Evolutionary conservation across 2,329 filamentous ascomycete genomes (phyloP), one percentile per base, ranked within the genome.

Genomic region (Herpotrichia juniperi): DNA sequence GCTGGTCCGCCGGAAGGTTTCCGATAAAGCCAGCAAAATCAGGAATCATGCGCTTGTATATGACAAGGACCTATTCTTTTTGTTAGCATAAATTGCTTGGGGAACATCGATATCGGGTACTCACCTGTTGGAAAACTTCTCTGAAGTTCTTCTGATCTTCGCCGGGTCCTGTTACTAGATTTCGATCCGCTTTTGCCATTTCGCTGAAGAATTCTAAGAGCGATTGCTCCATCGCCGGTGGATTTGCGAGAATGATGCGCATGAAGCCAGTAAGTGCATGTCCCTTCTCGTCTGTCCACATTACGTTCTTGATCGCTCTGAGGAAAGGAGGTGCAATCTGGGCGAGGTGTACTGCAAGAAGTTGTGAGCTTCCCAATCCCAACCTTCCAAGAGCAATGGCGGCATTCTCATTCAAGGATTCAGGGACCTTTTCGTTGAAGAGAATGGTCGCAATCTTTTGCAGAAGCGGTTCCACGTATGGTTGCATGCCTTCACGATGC

Each of bases 231-330:
- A 99, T 93, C 1, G 92, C 91, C 68, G 92, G 85, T 0, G 94
- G 94, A 66, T 97, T 97, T 67, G 87, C 85, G 56, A 89, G 83
- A 3, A 97, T 89, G 42, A 96, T 83, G 61, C 89, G 83, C 48
- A 90, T 90, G 76, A 99, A 97, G 0, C 94, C 94, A 65, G 91
- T 87, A 72, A 97, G 91, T 0, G 94, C 93, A 22, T 93, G 93
- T 1, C 90, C 91, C 77, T 99, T 99, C 76, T 99, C 94, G 54
- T 96, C 90, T 2, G 91, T 93, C 66, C 90, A 88, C 46, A 91
- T 88, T 26, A 97, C 88, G 57, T 91, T 89, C 54, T 86, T 84
- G 83, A 99, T 96, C 2, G 88, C 86, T 46, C 80, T 81, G 48
- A 99, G 76, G 78, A 97, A 97, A 30, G 89, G 85, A 30, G 88